Conservation (phyloP, 441 rosid species). For the Isatis lusitanica region DNA sequence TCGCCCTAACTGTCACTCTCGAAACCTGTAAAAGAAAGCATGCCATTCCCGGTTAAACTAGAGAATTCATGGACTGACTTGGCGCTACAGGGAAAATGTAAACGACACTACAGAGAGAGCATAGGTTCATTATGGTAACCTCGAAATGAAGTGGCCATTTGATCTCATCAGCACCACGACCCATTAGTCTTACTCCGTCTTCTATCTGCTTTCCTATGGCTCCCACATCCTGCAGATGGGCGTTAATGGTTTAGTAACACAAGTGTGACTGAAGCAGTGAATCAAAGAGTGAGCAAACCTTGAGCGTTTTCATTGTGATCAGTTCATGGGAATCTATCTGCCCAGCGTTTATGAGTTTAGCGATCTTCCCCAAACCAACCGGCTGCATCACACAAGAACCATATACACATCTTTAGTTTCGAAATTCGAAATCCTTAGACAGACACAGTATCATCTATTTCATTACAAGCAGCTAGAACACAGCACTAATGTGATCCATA, state of each 20-base stretch:
- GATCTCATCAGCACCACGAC: slow-evolving; percentile 84
- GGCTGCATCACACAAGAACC: slow-evolving; percentile 57
- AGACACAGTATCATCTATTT: neutral
- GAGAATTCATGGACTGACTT: neutral
- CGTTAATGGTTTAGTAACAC: neutral
- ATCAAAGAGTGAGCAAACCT: slow-evolving; percentile 48
- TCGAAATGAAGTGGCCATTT: slow-evolving; percentile 94
- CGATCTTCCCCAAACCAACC: slow-evolving; percentile 91
- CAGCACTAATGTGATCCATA: neutral
- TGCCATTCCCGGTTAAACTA: neutral
- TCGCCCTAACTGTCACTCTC: slow-evolving; percentile 85
- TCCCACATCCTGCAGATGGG: slow-evolving; percentile 57
- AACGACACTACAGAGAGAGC: neutral
- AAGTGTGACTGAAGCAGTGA: neutral
- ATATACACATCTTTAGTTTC: slow-evolving; percentile 18
- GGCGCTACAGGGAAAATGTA: neutral
- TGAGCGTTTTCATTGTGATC: slow-evolving; percentile 96
- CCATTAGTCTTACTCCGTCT: slow-evolving; percentile 97
- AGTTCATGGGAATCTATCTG: slow-evolving; percentile 91
- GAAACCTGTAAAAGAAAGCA: slow-evolving; percentile 54
- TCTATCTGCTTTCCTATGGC: slow-evolving; percentile 87
- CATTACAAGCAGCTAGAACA: slow-evolving; percentile 7
- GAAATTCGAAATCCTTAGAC: neutral
- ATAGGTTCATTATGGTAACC: slow-evolving; percentile 40
- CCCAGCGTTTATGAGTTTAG: slow-evolving; percentile 83